Evolutionary conservation across 345 rosid genomes (phyloP).

Genomic region (Syzygium aqueum): DNA sequence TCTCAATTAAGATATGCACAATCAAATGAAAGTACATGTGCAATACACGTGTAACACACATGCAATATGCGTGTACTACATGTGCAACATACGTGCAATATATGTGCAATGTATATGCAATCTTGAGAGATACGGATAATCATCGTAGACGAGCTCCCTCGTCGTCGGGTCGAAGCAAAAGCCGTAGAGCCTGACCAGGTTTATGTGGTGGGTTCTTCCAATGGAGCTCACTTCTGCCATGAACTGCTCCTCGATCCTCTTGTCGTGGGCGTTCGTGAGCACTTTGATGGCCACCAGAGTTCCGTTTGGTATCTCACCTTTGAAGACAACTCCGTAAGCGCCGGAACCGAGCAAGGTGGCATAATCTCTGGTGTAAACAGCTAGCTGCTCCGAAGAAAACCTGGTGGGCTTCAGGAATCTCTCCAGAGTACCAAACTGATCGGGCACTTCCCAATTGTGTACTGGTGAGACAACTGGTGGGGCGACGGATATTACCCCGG

Average conservation of each 20-base stretch:
- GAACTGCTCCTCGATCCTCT: conserved; percentile 24
- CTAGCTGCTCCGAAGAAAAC: conserved; percentile 10
- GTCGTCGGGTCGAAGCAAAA: conserved; percentile 17
- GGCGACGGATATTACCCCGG: not conserved
- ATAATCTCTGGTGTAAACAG: conserved; percentile 6
- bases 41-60: too few relatives aligned
- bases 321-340: conserved; percentile 16
- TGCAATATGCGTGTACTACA: too few relatives aligned
- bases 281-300: conserved; percentile 12
- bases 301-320: conserved; percentile 10
- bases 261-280: not conserved
- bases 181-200: conserved; percentile 23
- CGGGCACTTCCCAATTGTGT: not conserved
- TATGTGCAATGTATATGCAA: too few relatives aligned
- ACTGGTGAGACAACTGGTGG: not conserved
- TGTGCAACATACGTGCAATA: too few relatives aligned
- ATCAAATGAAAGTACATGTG: too few relatives aligned
- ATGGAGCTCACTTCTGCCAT: conserved; percentile 35
- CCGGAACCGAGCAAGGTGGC: conserved; percentile 20
- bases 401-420: conserved; percentile 20
- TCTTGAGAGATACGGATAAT: too few relatives aligned
- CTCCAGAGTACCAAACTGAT: conserved; percentile 8
- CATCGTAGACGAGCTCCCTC: conserved; percentile 23
- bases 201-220: conserved; percentile 23
- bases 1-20: too few relatives aligned